A percentile compares a stretch with the other conserved stretches of the same genome.
phyloP scores from a whole-genome alignment of 2,329 filamentous ascomycete species.

The Penicillium paneum region DNA sequence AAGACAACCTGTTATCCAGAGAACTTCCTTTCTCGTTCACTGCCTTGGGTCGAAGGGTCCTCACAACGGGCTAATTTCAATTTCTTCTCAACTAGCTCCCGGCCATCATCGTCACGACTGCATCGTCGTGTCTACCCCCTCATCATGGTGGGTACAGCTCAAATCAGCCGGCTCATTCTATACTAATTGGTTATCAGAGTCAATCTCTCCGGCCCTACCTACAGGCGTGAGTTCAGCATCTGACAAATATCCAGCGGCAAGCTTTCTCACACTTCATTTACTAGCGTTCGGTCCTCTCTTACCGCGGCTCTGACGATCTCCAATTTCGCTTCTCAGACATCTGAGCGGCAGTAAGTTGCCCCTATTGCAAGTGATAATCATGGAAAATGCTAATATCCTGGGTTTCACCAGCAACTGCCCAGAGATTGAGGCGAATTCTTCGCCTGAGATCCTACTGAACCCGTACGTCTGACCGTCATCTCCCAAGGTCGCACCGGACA shows the following conservation, averaged over 20 bases:
- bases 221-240: conserved; percentile 41
- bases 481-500: background rate
- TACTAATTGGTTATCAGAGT: conserved; percentile 10
- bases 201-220: conserved; percentile 26
- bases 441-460: conserved; percentile 89
- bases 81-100: background rate
- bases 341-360: conserved; percentile 63
- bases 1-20: conserved; percentile 12
- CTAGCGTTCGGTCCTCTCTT: conserved; percentile 86
- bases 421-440: conserved; percentile 77
- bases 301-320: conserved; percentile 90
- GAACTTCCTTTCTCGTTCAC: background rate
- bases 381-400: background rate
- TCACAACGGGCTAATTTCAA: background rate
- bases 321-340: conserved; percentile 96
- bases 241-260: conserved; percentile 73
- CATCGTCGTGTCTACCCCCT: conserved; percentile 2
- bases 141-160: conserved; percentile 29
- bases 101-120: background rate
- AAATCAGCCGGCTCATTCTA: background rate
- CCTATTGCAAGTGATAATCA: background rate
- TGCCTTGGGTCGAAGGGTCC: background rate
- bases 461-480: conserved; percentile 45
- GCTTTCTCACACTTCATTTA: conserved; percentile 81
- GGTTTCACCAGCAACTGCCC: conserved; percentile 71